phyloP scores from a whole-genome alignment of 2,329 filamentous ascomycete species.

The Fusarium newnesense region DNA sequence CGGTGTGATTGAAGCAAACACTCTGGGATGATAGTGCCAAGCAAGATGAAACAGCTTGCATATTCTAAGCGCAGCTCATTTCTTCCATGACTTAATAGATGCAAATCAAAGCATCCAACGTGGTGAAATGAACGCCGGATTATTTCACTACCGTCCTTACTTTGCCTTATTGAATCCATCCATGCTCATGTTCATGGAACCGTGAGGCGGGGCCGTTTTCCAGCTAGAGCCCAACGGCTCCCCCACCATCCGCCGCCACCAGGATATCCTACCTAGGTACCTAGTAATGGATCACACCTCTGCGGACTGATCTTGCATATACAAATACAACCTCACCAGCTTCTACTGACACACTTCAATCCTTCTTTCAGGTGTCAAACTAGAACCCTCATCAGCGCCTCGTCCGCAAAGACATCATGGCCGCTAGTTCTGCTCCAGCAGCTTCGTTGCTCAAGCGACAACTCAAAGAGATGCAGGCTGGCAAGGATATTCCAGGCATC shows the following conservation, averaged over 20 bases:
- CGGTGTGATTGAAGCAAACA: neutral
- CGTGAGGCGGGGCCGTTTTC: conserved; percentile 22
- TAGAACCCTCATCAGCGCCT: neutral
- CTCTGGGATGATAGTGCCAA: neutral
- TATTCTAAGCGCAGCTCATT: neutral
- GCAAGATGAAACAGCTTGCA: neutral
- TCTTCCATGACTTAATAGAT: neutral
- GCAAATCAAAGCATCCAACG: neutral
- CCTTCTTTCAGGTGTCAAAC: neutral
- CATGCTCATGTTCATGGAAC: neutral
- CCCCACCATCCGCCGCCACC: conserved; percentile 30
- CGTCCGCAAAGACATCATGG: conserved; percentile 24
- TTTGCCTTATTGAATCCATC: conserved; percentile 2
- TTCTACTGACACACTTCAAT: neutral
- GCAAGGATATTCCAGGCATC: conserved; percentile 92
- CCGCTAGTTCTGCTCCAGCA: conserved; percentile 60
- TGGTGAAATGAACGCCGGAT: neutral
- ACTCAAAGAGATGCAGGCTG: conserved; percentile 92
- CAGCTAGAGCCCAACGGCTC: conserved; percentile 13
- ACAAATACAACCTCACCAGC: neutral
- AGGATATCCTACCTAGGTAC: conserved; percentile 1
- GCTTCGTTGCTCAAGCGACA: conserved; percentile 83
- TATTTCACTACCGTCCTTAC: neutral
- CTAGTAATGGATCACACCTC: conserved; percentile 15
- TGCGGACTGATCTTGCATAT: conserved; percentile 11